phyloP scores from a whole-genome alignment of 2,329 filamentous ascomycete genomes.

The Diaporthe sp. region DNA sequence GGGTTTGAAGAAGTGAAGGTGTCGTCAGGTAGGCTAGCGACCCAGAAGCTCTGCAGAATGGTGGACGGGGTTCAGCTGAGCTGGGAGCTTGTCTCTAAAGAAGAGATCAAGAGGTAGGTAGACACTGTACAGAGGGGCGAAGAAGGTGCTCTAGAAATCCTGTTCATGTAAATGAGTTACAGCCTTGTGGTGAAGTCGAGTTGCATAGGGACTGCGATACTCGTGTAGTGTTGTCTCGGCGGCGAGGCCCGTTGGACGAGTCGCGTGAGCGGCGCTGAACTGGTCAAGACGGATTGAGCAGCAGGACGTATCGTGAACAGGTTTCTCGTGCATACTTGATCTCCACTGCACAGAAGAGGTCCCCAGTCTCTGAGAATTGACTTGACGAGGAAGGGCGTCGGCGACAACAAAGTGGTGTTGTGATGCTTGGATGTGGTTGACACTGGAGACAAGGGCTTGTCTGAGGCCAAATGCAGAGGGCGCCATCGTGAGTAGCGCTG shows the following conservation, averaged over 20 bases:
- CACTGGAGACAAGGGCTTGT: background rate
- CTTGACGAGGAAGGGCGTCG: background rate
- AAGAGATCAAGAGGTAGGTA: background rate
- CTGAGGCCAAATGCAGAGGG: background rate
- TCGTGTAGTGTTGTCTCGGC: background rate
- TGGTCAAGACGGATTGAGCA: background rate
- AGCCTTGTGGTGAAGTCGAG: background rate
- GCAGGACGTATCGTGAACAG: too few species aligned
- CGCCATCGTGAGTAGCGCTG: too few species aligned
- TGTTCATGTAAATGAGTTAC: too few species aligned
- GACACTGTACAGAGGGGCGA: background rate
- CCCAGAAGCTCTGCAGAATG: too few species aligned
- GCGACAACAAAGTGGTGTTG: background rate
- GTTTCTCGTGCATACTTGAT: too few species aligned
- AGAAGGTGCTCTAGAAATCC: too few species aligned
- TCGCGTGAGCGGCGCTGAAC: too few species aligned
- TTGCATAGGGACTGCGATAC: too few species aligned
- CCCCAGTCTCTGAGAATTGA: background rate
- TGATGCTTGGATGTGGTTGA: background rate
- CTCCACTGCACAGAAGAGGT: fast-evolving
- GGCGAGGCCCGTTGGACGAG: background rate
- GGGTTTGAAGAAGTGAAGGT: background rate
- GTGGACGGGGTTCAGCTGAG: background rate
- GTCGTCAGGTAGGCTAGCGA: too few species aligned
- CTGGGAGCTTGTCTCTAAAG: background rate